Base-by-base conservation (phyloP, 202 grass and related monocot species). In the Digitaria exilis region DNA sequence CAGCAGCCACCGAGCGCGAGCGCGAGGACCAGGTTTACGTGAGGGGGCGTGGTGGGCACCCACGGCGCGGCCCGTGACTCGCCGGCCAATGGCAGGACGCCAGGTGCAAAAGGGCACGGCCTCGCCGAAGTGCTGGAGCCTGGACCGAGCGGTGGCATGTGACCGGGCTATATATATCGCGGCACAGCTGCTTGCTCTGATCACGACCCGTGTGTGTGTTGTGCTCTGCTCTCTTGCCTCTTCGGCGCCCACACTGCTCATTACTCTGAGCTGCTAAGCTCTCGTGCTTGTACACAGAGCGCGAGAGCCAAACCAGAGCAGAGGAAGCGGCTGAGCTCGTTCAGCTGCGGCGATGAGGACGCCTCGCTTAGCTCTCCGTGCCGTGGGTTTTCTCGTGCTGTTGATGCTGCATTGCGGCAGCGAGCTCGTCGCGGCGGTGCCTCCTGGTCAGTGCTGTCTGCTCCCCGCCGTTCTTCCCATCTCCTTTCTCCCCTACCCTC, bases 1-100 rank as follows among this genome's bases (percentile, higher is more conserved):
- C 74, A 67, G 64, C 30, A n/a, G n/a, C n/a, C n/a, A n/a, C n/a
- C n/a, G n/a, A n/a, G 6, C 51, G 26, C n/a, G 46, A 77, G 83
- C 39, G 12, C 7, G 25, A 82, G 84, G 73, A 79, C 79, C 57
- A 78, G 83, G 83, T 34, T 78, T 63, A 82, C 57, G 67, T 57
- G 9, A 49, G 45, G 54, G 2, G 54, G 2, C 66, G 79, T 69
- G 75, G 88, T 76, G 42, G 75, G 76, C 10, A 34, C 80, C 88
- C 80, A 84, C 46, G 21, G 45, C 62, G 55, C 62, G 55, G 69
- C 88, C 88, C 84, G 88, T 90, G 88, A 90, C 54, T 17, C 17
- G 31, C 9, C 39, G 17, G 52, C 88, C 88, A 87, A 65, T 76
- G 80, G 26, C 34, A 4, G 35, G 35, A 45, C 70, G 88, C 88